Evolutionary conservation across 2,329 filamentous ascomycete genomes (phyloP).

Genomic region (Akanthomyces dipterigenus): DNA sequence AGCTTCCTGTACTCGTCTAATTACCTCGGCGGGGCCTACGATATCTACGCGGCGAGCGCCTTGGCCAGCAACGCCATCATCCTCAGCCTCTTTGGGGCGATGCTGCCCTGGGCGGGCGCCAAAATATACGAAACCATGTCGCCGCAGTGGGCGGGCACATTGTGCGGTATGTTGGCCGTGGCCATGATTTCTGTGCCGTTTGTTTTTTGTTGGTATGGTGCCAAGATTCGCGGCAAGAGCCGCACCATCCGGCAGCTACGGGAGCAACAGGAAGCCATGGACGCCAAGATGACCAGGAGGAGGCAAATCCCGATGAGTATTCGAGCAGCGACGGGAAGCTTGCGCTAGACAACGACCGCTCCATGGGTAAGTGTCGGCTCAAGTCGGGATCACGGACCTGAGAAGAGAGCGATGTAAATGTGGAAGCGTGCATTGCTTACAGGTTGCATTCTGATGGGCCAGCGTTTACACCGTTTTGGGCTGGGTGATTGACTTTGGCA

Average conservation of each 20-base stretch:
- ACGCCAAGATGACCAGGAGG: conserved; percentile 25
- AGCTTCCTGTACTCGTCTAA: conserved; percentile 80
- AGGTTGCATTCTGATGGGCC: background rate
- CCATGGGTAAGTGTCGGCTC: too few species aligned
- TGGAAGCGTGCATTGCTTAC: too few species aligned
- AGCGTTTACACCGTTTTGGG: background rate
- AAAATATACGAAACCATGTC: conserved; percentile 63
- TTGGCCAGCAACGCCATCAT: conserved; percentile 65
- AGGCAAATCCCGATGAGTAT: conserved; percentile 18
- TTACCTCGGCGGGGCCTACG: conserved; percentile 72
- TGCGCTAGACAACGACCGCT: background rate
- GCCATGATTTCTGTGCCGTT: conserved; percentile 72
- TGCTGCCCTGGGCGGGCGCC: conserved; percentile 33
- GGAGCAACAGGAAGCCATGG: conserved; percentile 35
- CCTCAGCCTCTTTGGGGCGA: conserved; percentile 11
- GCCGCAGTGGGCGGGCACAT: conserved; percentile 71
- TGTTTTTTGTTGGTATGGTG: conserved; percentile 63
- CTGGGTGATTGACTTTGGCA: background rate
- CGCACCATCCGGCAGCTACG: conserved; percentile 38
- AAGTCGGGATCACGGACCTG: background rate
- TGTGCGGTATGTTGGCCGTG: conserved; percentile 68
- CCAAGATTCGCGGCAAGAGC: conserved; percentile 45
- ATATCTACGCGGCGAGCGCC: conserved; percentile 74
- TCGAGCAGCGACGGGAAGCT: conserved; percentile 9
- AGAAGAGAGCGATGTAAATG: background rate